Conservation (phyloP, 208 protist genomes). For the Trypanosoma lewisi region DNA sequence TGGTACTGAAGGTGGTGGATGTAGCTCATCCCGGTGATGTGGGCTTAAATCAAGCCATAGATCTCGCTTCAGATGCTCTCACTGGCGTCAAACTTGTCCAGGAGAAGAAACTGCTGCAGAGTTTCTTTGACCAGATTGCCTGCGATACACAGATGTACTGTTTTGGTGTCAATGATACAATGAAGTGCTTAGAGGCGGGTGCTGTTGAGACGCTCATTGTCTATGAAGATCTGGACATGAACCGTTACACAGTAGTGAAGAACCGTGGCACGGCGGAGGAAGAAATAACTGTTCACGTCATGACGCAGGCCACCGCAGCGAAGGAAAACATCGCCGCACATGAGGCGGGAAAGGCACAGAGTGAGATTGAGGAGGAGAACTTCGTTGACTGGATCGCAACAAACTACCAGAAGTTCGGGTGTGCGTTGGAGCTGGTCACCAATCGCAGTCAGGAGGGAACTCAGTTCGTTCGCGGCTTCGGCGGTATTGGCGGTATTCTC, state of each 20-base stretch:
- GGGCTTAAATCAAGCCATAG: slow-evolving; percentile 99
- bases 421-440: slow-evolving; percentile 93
- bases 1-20: slow-evolving; percentile 99
- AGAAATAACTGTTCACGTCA: slow-evolving; percentile 43
- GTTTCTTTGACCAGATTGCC: slow-evolving; percentile 99
- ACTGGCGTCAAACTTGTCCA: slow-evolving; percentile 98
- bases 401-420: slow-evolving; percentile 98
- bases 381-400: slow-evolving; percentile 99
- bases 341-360: slow-evolving; percentile 80
- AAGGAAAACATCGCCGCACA: slow-evolving; percentile 81
- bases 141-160: slow-evolving; percentile 98
- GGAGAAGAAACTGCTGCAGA: slow-evolving; percentile 99
- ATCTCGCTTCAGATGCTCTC: slow-evolving; percentile 95
- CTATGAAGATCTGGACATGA: slow-evolving; percentile 96
- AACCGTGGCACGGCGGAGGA: slow-evolving; percentile 83
- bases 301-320: slow-evolving; percentile 74
- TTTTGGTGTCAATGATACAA: slow-evolving; percentile 98
- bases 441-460: slow-evolving; percentile 96
- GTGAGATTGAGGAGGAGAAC: slow-evolving; percentile 88
- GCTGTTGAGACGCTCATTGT: slow-evolving; percentile 98
- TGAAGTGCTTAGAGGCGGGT: slow-evolving; percentile 96
- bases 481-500: slow-evolving; percentile 95
- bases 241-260: slow-evolving; percentile 87
- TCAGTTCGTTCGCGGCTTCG: slow-evolving; percentile 98
- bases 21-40: slow-evolving; percentile 99